Percentiles rank a stretch among this genome's conserved stretches.
Conservation (phyloP, 768 basidiomycete genomes). For the Tulasnella sp. region DNA sequence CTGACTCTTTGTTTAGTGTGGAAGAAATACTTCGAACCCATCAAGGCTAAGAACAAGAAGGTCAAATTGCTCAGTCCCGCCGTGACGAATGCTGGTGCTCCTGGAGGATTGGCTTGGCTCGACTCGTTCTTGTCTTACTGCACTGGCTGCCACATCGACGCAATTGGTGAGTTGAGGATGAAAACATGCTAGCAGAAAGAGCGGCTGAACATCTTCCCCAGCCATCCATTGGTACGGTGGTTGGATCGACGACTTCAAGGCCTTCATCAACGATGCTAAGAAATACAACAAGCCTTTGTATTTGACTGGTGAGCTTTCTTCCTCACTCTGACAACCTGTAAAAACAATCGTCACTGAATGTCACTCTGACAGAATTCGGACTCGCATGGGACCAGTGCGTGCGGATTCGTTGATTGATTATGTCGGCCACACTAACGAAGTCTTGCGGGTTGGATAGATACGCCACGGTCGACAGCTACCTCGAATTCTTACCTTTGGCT, state of each 20-base stretch:
- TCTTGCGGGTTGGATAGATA: background rate
- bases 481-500: constrained; percentile 31
- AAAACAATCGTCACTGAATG: background rate
- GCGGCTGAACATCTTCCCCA: background rate
- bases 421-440: background rate
- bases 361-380: constrained; percentile 26
- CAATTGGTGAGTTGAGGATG: background rate
- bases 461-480: constrained; percentile 29
- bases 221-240: constrained; percentile 36
- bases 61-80: constrained; percentile 20
- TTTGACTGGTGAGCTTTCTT: constrained; percentile 25
- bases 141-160: constrained; percentile 26
- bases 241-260: constrained; percentile 33
- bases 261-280: constrained; percentile 30
- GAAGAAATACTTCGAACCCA: constrained; percentile 30
- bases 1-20: constrained; percentile 12
- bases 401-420: background rate
- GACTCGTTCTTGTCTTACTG: constrained; percentile 21
- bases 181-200: background rate
- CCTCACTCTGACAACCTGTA: background rate
- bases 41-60: constrained; percentile 1
- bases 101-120: constrained; percentile 25
- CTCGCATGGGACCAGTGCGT: constrained; percentile 29
- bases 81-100: constrained; percentile 24
- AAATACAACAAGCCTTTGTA: constrained; percentile 33